Percentiles rank a stretch among this genome's conserved stretches.
These are phyloP conservation scores for Rhazya stricta DNA, from an alignment of 257 asterid species.

Conservation along the genomic window DNA sequence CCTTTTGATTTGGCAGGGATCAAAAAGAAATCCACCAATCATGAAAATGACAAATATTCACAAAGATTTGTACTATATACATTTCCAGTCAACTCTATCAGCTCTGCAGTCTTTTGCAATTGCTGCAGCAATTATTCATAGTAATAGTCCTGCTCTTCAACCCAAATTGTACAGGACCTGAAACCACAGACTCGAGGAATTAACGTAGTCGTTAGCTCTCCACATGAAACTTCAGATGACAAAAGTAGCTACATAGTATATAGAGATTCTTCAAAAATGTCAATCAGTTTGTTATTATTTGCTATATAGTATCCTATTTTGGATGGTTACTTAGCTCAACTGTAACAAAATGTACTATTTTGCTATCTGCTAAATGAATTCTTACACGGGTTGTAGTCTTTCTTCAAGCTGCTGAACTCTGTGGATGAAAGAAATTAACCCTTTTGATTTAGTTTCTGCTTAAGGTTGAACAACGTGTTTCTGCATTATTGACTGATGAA, in stretches of 20 bases:
- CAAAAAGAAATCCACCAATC: conserved; percentile 46
- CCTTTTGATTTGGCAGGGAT: conserved; percentile 48
- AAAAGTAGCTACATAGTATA: not conserved
- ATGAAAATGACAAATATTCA: conserved; percentile 78
- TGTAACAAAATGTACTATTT: not conserved
- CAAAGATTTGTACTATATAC: conserved; percentile 60
- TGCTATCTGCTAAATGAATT: not conserved
- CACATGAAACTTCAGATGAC: not conserved
- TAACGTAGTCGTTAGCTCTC: not conserved
- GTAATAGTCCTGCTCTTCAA: conserved; percentile 43
- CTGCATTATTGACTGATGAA: too few relatives aligned
- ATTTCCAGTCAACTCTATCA: conserved; percentile 67
- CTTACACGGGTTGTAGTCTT: not conserved
- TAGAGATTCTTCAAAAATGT: not conserved
- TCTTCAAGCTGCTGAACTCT: not conserved
- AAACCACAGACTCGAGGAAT: conserved; percentile 14
- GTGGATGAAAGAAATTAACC: not conserved
- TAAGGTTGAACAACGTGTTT: too few relatives aligned
- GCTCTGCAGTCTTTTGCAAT: conserved; percentile 73
- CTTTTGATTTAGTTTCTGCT: too few relatives aligned
- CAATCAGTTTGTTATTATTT: not conserved
- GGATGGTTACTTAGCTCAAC: not conserved
- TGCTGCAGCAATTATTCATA: conserved; percentile 75
- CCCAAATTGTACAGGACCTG: conserved; percentile 53
- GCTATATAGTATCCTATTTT: not conserved